Base-by-base conservation (phyloP, 148 eudicot species). In the Pharnaceum exiguum region DNA sequence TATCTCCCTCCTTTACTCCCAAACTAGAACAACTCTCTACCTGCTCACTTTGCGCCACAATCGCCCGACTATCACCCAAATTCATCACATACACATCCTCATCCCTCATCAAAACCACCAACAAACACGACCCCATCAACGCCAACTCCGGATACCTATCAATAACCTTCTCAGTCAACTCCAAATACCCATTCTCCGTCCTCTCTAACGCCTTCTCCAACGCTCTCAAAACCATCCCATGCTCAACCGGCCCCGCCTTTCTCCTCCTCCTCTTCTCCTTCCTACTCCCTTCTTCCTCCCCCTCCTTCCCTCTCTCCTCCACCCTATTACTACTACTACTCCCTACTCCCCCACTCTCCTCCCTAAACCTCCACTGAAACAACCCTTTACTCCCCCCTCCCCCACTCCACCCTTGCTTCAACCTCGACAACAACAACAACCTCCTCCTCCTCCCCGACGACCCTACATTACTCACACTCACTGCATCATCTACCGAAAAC, bases 61-160 rank as follows among this genome's bases (percentile, higher is more conserved):
- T 94, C 26, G 99, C 99, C 35, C 99, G 83, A 51, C 99, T 94
- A 71, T 94, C 99, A 45, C 99, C 99, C 39, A 94, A 46, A 80
- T 94, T 94, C 96, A 94, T 94, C 76, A 94, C 99, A 78, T 94
- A 94, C 23, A 94, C 99, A 75, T 94, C 99, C 63, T 94, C 99
- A 45, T 94, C 96, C 54, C 91, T 86, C 96, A 94, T 89, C 66
- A 94, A 67, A 60, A 62, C 99, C 71, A 78, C 99, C 73, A 94
- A 74, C 65, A 94, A 82, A 79, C 99, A 94, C n/a, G 99, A 94
- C 75, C 99, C 99, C 99, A 94, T 94, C 60, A 94, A 58, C 2
- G 99, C 99, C 65, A 94, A 96, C 76, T 94, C 99, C 1, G 99
- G 96, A 71, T 89, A 75, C 52, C 72, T 85, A 75, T 94, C 99